Conservation (phyloP, 2,329 filamentous ascomycete species). For the Trichoderma sp. region DNA sequence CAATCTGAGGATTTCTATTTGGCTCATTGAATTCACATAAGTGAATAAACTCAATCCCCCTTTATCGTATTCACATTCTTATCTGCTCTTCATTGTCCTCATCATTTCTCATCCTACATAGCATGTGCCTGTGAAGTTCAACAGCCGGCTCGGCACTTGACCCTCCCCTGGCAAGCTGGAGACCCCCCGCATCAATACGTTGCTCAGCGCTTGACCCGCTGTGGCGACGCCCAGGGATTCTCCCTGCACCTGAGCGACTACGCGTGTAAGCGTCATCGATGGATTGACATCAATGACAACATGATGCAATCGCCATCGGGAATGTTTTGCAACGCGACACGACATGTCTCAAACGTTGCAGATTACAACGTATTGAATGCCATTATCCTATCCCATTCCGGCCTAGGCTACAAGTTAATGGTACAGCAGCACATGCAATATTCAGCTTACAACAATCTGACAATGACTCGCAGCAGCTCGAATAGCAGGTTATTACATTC, state of each 20-base stretch:
- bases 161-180: background rate
- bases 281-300: background rate
- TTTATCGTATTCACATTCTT: background rate
- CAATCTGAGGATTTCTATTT: background rate
- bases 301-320: background rate
- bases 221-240: conserved; percentile 6
- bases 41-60: background rate
- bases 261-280: conserved; percentile 14
- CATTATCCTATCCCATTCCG: background rate
- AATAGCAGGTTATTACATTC: background rate
- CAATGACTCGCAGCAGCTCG: background rate
- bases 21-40: background rate
- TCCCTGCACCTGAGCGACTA: background rate
- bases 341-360: background rate
- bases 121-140: background rate
- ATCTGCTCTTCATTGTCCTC: background rate
- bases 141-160: background rate
- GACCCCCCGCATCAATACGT: background rate
- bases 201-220: conserved; percentile 3
- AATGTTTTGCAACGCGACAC: background rate
- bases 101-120: background rate
- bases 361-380: background rate
- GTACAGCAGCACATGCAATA: background rate
- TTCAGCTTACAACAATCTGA: background rate
- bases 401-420: background rate